Evolutionary conservation across 176 grass and related monocot genomes (phyloP).

Genomic region (Eragrostis nindensis): DNA sequence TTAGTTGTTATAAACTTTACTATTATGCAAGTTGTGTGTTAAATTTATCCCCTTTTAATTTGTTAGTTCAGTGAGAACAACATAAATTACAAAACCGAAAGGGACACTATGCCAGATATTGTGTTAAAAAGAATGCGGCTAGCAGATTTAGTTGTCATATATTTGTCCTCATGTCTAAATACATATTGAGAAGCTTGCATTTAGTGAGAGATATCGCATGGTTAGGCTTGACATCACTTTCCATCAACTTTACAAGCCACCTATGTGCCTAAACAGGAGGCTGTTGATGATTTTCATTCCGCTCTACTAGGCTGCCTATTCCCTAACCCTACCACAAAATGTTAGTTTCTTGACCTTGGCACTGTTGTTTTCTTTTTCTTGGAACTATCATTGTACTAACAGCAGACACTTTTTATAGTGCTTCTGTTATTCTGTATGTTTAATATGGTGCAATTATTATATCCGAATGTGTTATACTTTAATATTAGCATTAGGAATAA

Average conservation of each 20-base stretch:
- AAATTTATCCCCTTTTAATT: slow-evolving; percentile 16
- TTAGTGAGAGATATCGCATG: slow-evolving; percentile 14
- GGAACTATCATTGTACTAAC: slow-evolving; percentile 22
- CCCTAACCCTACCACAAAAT: slow-evolving; percentile 22
- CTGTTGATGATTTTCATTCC: slow-evolving; percentile 28
- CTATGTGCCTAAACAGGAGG: slow-evolving; percentile 21
- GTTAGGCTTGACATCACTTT: slow-evolving; percentile 36
- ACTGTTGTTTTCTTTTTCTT: slow-evolving; percentile 2
- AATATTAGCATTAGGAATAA: slow-evolving; percentile 5
- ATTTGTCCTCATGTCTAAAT: slow-evolving; percentile 17
- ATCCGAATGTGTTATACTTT: slow-evolving; percentile 20
- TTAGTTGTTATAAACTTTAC: slow-evolving; percentile 26
- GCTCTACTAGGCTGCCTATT: slow-evolving; percentile 23
- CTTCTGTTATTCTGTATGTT: slow-evolving; percentile 18
- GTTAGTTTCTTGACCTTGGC: slow-evolving; percentile 11
- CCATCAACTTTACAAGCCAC: slow-evolving; percentile 29
- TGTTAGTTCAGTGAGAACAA: not conserved
- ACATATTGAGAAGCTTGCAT: slow-evolving; percentile 4
- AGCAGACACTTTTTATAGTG: not conserved
- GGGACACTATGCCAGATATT: not conserved
- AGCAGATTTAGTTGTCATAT: slow-evolving; percentile 5
- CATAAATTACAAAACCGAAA: slow-evolving; percentile 14
- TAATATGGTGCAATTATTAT: slow-evolving; percentile 1
- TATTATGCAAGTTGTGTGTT: slow-evolving; percentile 30
- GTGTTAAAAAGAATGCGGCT: not conserved